Conservation (phyloP, 1,284 basidiomycete genomes). For the Sporisorium sorghi region DNA sequence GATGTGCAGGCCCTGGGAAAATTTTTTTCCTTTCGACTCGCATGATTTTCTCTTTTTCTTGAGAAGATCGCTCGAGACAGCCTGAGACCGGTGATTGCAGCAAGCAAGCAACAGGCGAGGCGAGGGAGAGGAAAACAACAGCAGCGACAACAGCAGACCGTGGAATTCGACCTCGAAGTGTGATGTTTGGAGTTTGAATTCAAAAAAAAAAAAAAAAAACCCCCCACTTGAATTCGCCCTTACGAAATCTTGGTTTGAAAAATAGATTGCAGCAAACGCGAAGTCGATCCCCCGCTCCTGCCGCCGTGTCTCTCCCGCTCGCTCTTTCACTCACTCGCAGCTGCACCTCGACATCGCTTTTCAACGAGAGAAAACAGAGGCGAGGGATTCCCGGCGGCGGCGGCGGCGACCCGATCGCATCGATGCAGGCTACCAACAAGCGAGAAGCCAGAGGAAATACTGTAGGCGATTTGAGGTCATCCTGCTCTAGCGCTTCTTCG, state of each 20-base stretch:
- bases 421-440: neutral
- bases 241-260: too few relatives aligned
- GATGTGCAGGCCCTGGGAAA: constrained; percentile 1
- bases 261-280: neutral
- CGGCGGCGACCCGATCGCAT: constrained; percentile 1
- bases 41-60: neutral
- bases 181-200: too few relatives aligned
- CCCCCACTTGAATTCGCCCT: neutral
- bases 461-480: neutral
- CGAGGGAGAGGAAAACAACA: too few relatives aligned
- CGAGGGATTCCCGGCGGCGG: constrained; percentile 3
- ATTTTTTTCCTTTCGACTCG: neutral
- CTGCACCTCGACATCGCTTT: constrained; percentile 6
- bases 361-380: neutral
- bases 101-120: too few relatives aligned
- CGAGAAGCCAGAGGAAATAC: neutral
- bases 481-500: neutral
- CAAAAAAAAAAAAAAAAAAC: neutral
- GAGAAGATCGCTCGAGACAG: too few relatives aligned
- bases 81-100: constrained; percentile 6
- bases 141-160: too few relatives aligned
- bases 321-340: neutral
- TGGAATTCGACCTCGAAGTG: too few relatives aligned
- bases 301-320: neutral
- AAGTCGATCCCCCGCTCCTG: constrained; percentile 6